Base-by-base conservation (phyloP, 306 rosid genomes). In the Rubus parviflorus region DNA sequence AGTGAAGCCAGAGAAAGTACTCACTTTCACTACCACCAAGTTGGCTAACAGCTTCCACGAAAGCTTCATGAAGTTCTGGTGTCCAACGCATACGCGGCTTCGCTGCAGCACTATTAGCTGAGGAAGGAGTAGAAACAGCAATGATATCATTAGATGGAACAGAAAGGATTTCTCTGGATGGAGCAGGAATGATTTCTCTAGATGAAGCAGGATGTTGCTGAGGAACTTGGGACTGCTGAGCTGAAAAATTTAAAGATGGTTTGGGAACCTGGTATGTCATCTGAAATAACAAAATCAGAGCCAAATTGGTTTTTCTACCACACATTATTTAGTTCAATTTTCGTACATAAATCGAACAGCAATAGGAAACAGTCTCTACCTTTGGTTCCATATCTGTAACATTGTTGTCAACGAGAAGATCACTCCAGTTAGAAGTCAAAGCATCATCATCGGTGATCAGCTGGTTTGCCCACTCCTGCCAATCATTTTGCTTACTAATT, bases 11-110 rank as follows among this genome's bases (percentile, higher is more conserved):
- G 68, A 79, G 66, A 45, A 70, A 58, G 77, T 75, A 80, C 94
- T 54, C 88, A 96, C 99, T 91, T 93, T 96, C 99, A 91, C 98
- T 87, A 68, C 98, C 99, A 69, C 99, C 99, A 79, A 96, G 98
- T 84, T 89, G 89, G 87, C 49, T 93, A 72, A 96, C 96, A 86
- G 99, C 98, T 80, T 96, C 99, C 78, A 96, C 97, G 87, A 96
- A 96, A 82, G 97, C 92, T 76, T 91, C 99, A 72, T 96, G 99
- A 82, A 96, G 97, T 83, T 96, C 98, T 12, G 98, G 99, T 38
- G 99, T 92, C 99, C 99, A 96, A 63, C 99, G 99, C 99, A 96
- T 96, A 72, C 99, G 96, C 10, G 96, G 88, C 81, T 96, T 96
- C 66, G 94, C 53, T 54, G 89, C 47, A 46, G 85, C 86, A 78